Percentiles rank a stretch among this genome's conserved stretches.
Evolutionary conservation across 2,329 filamentous ascomycete genomes (phyloP).

Genomic region (Fusarium lateritium): DNA sequence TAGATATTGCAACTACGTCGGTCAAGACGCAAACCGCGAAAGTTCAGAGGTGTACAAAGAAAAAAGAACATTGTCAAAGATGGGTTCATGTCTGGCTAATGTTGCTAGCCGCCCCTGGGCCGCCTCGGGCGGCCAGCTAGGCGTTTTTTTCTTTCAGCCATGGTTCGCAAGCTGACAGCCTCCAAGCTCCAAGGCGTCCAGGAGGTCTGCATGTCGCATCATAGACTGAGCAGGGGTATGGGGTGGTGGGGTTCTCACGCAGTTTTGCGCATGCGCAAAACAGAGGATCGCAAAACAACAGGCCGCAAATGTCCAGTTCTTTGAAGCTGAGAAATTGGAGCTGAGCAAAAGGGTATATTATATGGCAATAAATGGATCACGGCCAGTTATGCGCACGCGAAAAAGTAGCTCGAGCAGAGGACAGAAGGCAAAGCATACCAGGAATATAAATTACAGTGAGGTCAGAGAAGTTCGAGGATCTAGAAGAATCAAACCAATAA

Average conservation of each 20-base stretch:
- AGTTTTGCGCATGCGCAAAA: conserved; percentile 18
- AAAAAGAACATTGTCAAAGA: background rate
- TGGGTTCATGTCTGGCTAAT: background rate
- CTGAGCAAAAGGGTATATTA: background rate
- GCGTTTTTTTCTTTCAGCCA: background rate
- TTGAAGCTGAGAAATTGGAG: background rate
- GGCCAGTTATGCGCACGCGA: background rate
- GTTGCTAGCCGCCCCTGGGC: background rate
- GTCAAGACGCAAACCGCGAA: background rate
- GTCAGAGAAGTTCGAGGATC: background rate
- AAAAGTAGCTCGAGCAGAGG: background rate
- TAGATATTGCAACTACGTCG: background rate
- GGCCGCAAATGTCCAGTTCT: background rate
- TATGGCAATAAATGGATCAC: background rate
- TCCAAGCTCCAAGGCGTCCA: background rate
- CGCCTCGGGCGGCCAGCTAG: background rate
- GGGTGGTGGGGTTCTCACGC: background rate
- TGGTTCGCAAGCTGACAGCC: conserved; percentile 6
- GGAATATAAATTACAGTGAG: background rate
- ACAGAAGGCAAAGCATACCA: background rate
- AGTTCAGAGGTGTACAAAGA: background rate
- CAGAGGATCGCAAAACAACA: background rate
- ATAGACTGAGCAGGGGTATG: background rate
- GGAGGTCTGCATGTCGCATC: background rate
- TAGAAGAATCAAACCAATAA: background rate